phyloP scores from a whole-genome alignment of 2,329 filamentous ascomycete species.

The Canariomyces notabilis region DNA sequence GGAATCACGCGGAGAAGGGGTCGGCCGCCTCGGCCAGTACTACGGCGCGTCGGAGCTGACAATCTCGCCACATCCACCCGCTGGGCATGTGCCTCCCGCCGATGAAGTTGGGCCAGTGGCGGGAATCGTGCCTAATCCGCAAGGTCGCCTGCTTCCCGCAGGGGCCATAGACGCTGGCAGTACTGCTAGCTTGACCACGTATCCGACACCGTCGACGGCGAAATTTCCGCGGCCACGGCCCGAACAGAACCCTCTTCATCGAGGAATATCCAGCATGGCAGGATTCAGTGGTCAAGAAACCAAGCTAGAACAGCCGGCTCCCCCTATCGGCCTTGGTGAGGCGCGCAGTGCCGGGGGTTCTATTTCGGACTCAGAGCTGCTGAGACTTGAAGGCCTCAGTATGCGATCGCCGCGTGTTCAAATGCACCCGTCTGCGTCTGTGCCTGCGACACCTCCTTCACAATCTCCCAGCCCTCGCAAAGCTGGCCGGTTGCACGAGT shows the following conservation, averaged over 20 bases:
- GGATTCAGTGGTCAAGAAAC: constrained; percentile 1
- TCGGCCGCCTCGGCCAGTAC: constrained; percentile 14
- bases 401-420: constrained; percentile 27
- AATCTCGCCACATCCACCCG: constrained; percentile 20
- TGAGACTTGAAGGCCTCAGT: constrained; percentile 31
- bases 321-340: constrained; percentile 8
- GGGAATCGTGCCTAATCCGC: not conserved
- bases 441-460: constrained; percentile 20
- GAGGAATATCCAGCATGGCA: constrained; percentile 3
- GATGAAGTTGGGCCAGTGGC: not conserved
- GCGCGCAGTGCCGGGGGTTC: constrained; percentile 21
- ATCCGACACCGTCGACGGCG: not conserved
- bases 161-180: not conserved
- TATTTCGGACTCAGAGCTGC: constrained; percentile 30
- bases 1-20: constrained; percentile 12
- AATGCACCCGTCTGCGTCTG: constrained; percentile 16
- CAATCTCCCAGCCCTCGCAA: constrained; percentile 25
- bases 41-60: constrained; percentile 13
- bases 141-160: not conserved
- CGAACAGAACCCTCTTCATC: not conserved
- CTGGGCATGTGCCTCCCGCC: not conserved
- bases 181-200: not conserved
- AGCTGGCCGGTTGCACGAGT: constrained; percentile 26
- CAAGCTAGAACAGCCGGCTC: not conserved
- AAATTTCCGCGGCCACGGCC: constrained; percentile 2